Evolutionary conservation across 495 filamentous ascomycete genomes (phyloP).

Genomic region (Cercophora samala): DNA sequence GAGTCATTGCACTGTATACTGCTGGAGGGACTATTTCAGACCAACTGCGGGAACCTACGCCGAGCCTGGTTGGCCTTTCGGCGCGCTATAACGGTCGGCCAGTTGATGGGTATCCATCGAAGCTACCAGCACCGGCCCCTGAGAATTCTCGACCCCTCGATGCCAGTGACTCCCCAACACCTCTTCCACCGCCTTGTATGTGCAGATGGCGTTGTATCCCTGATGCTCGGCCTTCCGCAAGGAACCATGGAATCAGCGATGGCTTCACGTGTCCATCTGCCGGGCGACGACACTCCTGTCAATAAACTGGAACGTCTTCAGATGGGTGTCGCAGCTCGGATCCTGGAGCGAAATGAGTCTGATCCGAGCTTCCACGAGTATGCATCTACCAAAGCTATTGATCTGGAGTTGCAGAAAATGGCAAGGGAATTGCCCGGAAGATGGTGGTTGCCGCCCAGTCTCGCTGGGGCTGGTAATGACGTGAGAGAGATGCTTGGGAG

Average conservation of each 20-base stretch:
- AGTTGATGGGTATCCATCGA: slow-evolving; percentile 47
- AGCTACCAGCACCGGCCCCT: slow-evolving; percentile 10
- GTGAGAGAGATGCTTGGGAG: slow-evolving; percentile 21
- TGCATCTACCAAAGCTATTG: slow-evolving; percentile 27
- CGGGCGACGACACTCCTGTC: slow-evolving; percentile 21
- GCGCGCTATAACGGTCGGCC: slow-evolving; percentile 43
- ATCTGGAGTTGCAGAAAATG: slow-evolving; percentile 33
- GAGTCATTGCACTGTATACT: slow-evolving; percentile 53
- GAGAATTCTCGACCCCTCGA: slow-evolving; percentile 11
- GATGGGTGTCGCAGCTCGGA: slow-evolving; percentile 23
- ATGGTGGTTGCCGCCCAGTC: slow-evolving; percentile 34
- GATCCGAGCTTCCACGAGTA: slow-evolving; percentile 14
- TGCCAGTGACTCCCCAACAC: slow-evolving; percentile 21
- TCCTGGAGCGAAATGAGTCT: slow-evolving; percentile 30
- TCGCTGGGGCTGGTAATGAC: slow-evolving; percentile 9
- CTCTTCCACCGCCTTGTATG: slow-evolving; percentile 37
- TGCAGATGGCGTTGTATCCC: slow-evolving; percentile 34
- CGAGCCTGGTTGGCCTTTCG: slow-evolving; percentile 41
- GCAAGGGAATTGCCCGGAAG: slow-evolving; percentile 32
- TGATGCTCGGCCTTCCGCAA: slow-evolving; percentile 38
- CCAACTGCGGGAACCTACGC: slow-evolving; percentile 47
- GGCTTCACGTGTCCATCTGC: slow-evolving; percentile 21
- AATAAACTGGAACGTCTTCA: slow-evolving; percentile 35
- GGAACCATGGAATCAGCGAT: slow-evolving; percentile 18
- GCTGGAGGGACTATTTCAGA: slow-evolving; percentile 47